phyloP scores from a whole-genome alignment of 148 eudicot genomes.

The Camellia granthamiana region DNA sequence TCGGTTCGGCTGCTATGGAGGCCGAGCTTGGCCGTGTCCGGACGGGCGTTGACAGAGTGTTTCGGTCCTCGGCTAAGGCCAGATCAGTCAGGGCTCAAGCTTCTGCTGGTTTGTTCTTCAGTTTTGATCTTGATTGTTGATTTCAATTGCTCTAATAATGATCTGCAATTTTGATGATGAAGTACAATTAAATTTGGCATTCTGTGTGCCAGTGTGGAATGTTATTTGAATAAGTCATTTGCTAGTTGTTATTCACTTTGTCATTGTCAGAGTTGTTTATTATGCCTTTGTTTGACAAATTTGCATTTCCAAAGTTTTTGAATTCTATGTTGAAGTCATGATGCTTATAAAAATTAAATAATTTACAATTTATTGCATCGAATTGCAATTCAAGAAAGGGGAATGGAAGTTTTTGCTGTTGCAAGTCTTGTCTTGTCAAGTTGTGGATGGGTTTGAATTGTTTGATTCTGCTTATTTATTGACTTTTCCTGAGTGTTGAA shows the following conservation, averaged over 20 bases:
- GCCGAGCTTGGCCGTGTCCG: conserved; percentile 36
- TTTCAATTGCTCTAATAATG: neutral
- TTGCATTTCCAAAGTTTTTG: too few relatives aligned
- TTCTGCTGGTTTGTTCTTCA: conserved; percentile 50
- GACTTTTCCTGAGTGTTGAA: neutral
- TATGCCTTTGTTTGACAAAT: too few relatives aligned
- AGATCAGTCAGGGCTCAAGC: conserved; percentile 71
- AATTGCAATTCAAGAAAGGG: neutral
- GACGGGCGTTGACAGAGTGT: conserved; percentile 38
- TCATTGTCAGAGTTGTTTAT: too few relatives aligned
- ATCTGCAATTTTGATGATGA: too few relatives aligned
- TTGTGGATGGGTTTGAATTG: neutral
- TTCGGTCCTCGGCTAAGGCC: conserved; percentile 46
- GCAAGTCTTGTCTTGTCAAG: too few relatives aligned
- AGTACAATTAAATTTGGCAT: neutral
- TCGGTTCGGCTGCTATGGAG: conserved; percentile 46
- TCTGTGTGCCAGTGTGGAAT: neutral
- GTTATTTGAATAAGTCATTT: neutral
- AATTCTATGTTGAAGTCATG: too few relatives aligned
- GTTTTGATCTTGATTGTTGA: neutral
- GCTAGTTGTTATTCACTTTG: neutral
- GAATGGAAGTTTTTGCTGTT: neutral
- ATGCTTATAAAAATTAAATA: too few relatives aligned
- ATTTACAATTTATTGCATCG: neutral
- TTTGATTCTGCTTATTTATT: neutral